Conservation (phyloP, 164 flowering plant genomes). For the Houttuynia cordata region DNA sequence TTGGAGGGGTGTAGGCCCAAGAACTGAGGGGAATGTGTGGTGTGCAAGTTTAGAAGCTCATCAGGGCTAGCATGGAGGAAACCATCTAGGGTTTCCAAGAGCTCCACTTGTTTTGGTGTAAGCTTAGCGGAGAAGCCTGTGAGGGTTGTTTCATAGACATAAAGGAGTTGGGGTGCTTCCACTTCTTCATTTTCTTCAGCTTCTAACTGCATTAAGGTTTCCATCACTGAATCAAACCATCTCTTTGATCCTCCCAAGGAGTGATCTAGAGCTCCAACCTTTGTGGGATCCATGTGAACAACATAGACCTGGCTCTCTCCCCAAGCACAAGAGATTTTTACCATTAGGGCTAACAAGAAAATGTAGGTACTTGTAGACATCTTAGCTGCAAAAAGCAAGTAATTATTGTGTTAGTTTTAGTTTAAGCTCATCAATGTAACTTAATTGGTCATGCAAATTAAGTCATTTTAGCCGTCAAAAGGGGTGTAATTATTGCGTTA, state of each 20-base stretch:
- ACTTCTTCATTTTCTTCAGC: conserved; percentile 7
- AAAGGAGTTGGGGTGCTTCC: conserved; percentile 35
- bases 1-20: conserved; percentile 48
- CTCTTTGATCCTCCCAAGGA: conserved; percentile 14
- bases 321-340: conserved; percentile 14
- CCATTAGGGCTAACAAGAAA: conserved; percentile 17
- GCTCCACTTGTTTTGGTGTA: conserved; percentile 29
- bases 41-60: conserved; percentile 42
- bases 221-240: conserved; percentile 33
- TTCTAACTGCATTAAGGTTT: conserved; percentile 24
- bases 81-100: conserved; percentile 31
- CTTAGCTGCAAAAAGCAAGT: background rate
- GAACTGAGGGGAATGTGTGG: conserved; percentile 62
- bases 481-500: background rate
- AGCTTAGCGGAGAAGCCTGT: conserved; percentile 65
- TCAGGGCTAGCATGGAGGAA: conserved; percentile 46
- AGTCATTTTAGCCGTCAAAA: background rate
- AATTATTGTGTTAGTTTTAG: background rate
- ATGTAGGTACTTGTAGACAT: background rate
- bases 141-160: conserved; percentile 37
- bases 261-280: conserved; percentile 16
- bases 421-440: background rate
- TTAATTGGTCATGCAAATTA: background rate
- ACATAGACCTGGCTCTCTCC: conserved; percentile 35
- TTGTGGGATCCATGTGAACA: conserved; percentile 53